Evolutionary conservation across 495 filamentous ascomycete species (phyloP), one percentile per base, ranked within the genome.

Genomic region (Chlorociboria aeruginascens): DNA sequence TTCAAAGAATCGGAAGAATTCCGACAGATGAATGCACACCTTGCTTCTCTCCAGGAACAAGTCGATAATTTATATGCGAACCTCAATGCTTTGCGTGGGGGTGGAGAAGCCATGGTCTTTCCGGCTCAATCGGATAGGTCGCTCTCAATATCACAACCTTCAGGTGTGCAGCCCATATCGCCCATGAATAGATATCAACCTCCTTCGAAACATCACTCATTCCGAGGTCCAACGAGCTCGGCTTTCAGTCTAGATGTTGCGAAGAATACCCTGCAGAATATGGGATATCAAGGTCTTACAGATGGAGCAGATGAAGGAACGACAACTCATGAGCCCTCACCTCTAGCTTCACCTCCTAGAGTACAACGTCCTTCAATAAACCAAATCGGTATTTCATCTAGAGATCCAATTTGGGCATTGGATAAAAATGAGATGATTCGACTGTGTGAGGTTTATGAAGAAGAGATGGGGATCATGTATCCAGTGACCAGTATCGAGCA

Each of bases 1-100:
- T 85, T 95, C 71, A 89, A 85, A 61, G 88, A 95, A 52, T 87
- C 85, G 42, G 82, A 87, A 66, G 89, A 95, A 57, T 95, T 83
- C 68, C 80, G 77, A 54, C 73, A 79, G 30, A 84, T 95, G 82
- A 72, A 76, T 48, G 73, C 73, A 34, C 79, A 89, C 51, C 79
- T 95, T 37, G 67, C 66, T 11, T 70, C 72, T 3, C 71, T 95
- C n/a, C 87, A 94, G 61, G 79, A 88, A 32, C 84, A 93, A 63
- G 86, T 95, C 60, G 81, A 89, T 45, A 72, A 68, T 46, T 74
- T 95, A 14, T 84, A 83, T 53, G 71, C 67, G 30, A 83, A 72
- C 57, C 63, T 94, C 54, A 85, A 73, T 53, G 69, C 80, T 16
- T 68, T 94, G 28, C 43, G 57, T 12, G 32, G 29, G n/a, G 40